phyloP scores from a whole-genome alignment of 1,284 basidiomycete genomes.

The Hortiboletus rubellus region DNA sequence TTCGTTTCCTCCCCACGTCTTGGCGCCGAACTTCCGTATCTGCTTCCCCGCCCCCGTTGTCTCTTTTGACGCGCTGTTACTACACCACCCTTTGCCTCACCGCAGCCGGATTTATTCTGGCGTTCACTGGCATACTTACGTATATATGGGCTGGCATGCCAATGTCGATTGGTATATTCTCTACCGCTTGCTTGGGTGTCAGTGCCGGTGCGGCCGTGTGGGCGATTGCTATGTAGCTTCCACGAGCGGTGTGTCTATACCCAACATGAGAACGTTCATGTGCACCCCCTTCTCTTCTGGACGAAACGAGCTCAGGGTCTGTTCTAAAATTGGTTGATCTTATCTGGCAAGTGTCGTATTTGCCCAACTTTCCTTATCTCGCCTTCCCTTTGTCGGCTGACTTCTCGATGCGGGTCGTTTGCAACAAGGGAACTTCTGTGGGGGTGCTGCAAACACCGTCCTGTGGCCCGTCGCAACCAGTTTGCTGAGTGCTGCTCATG shows the following conservation, averaged over 20 bases:
- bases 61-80: constrained; percentile 28
- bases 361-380: constrained; percentile 5
- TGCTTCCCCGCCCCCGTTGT: constrained; percentile 15
- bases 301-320: no score
- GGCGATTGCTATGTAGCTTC: constrained; percentile 22
- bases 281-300: not conserved
- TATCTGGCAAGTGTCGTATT: constrained; percentile 14
- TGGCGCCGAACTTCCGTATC: not conserved
- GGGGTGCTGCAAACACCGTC: not conserved
- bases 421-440: not conserved
- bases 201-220: constrained; percentile 21
- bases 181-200: constrained; percentile 30
- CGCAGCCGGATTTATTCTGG: constrained; percentile 27
- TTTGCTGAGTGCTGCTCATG: not conserved
- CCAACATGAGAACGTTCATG: not conserved
- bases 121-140: constrained; percentile 27
- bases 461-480: not conserved
- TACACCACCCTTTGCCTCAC: constrained; percentile 27
- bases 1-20: not conserved
- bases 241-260: constrained; percentile 1
- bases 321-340: not conserved
- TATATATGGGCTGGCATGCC: constrained; percentile 28
- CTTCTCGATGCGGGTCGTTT: not conserved
- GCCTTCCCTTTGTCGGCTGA: constrained; percentile 4
- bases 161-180: constrained; percentile 26